Percentiles rank a stretch among this genome's conserved stretches.
phyloP scores from a whole-genome alignment of 2,329 filamentous ascomycete species.

The Clarireedia paspali region DNA sequence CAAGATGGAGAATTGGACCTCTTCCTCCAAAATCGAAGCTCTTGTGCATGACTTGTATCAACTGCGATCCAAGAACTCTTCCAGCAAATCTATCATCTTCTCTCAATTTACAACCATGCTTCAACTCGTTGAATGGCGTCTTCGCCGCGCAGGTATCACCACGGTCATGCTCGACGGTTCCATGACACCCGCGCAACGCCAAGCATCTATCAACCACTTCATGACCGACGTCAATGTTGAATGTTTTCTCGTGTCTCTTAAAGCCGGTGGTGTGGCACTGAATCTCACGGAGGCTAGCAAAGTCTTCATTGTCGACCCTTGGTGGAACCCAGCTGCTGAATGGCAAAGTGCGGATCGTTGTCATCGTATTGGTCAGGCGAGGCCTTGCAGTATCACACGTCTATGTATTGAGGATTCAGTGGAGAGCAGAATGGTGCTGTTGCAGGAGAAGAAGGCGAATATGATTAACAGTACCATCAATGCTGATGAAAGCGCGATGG shows the following conservation, averaged over 20 bases:
- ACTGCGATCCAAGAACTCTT: conserved; percentile 84
- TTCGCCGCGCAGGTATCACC: conserved; percentile 92
- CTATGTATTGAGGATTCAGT: conserved; percentile 96
- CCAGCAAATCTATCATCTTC: conserved; percentile 95
- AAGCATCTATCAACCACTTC: conserved; percentile 91
- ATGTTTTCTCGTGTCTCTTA: conserved; percentile 91
- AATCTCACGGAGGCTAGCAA: conserved; percentile 92
- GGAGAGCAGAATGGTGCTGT: conserved; percentile 86
- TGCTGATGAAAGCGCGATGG: conserved; percentile 82
- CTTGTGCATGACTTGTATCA: conserved; percentile 91
- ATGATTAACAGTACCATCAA: conserved; percentile 98
- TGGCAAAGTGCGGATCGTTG: conserved; percentile 95
- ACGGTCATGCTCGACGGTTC: conserved; percentile 97
- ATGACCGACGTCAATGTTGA: conserved; percentile 94
- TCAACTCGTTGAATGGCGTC: conserved; percentile 92
- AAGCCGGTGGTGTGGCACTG: conserved; percentile 90
- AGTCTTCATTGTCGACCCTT: conserved; percentile 96
- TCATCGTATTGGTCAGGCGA: conserved; percentile 90
- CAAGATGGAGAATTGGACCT: conserved; percentile 98
- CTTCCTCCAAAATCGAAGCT: conserved; percentile 95
- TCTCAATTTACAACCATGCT: conserved; percentile 97
- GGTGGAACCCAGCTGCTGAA: conserved; percentile 99
- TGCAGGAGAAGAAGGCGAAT: conserved; percentile 97
- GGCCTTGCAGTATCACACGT: conserved; percentile 88
- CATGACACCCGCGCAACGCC: conserved; percentile 90